Conservation (phyloP, 331 rosid genomes). For the Stylosanthes scabra region DNA sequence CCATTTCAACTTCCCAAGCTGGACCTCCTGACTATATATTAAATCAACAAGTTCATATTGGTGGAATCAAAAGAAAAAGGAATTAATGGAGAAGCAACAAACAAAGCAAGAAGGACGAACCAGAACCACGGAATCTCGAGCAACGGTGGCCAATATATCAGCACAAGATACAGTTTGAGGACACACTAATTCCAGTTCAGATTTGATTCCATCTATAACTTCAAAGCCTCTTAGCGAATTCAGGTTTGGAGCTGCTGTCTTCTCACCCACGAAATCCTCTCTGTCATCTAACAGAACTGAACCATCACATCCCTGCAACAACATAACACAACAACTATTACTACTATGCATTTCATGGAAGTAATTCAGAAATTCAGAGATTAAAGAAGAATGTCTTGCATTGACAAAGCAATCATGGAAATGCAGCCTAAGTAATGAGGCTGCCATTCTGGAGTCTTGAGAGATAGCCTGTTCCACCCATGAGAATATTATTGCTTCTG, state of each 20-base stretch:
- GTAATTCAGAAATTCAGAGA: background rate
- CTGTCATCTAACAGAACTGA: slow-evolving; percentile 86
- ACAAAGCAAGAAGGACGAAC: slow-evolving; percentile 46
- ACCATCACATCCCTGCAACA: slow-evolving; percentile 89
- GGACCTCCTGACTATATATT: slow-evolving; percentile 80
- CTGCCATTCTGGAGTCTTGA: slow-evolving; percentile 80
- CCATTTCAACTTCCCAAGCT: slow-evolving; percentile 75
- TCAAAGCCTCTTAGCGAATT: slow-evolving; percentile 87
- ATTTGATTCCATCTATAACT: slow-evolving; percentile 76
- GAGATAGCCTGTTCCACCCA: slow-evolving; percentile 59
- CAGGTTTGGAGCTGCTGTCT: slow-evolving; percentile 78
- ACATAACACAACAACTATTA: background rate
- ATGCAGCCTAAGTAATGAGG: slow-evolving; percentile 85
- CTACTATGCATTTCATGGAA: background rate
- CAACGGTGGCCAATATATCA: slow-evolving; percentile 81
- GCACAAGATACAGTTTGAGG: slow-evolving; percentile 89
- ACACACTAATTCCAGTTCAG: slow-evolving; percentile 69
- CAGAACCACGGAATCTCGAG: slow-evolving; percentile 79
- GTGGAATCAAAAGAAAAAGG: background rate
- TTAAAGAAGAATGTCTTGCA: slow-evolving; percentile 53
- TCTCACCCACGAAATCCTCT: slow-evolving; percentile 68
- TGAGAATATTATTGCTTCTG: slow-evolving; percentile 69
- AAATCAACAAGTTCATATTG: background rate
- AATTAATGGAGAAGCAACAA: no score
- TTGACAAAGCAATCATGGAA: slow-evolving; percentile 93